Conservation (phyloP, 495 filamentous ascomycete species). For the Ascobolus immersus region DNA sequence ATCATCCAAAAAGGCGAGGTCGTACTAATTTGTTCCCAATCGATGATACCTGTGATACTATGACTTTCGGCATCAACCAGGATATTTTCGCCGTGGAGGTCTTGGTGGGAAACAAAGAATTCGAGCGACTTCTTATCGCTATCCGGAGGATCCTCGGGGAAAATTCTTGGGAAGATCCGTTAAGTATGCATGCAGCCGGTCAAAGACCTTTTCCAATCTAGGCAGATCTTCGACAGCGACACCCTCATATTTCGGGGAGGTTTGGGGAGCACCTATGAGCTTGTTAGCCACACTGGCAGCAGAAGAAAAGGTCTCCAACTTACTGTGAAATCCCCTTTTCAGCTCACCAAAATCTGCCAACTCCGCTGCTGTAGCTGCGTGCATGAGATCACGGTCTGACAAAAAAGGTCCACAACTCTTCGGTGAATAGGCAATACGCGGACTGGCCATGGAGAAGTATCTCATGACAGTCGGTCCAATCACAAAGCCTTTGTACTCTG, state of each 20-base stretch:
- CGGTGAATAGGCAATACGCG: constrained; percentile 10
- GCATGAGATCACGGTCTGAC: constrained; percentile 13
- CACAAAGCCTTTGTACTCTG: constrained; percentile 3
- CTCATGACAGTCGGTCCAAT: constrained; percentile 16
- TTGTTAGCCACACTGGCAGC: no score
- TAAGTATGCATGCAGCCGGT: constrained; percentile 3
- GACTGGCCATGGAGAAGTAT: constrained; percentile 17
- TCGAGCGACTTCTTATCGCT: no score
- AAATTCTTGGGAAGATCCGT: constrained; percentile 10
- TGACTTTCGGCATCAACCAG: constrained; percentile 21
- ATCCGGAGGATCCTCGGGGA: no score
- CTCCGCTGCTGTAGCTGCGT: constrained; percentile 7
- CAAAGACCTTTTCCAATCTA: constrained; percentile 1
- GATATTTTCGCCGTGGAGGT: constrained; percentile 25
- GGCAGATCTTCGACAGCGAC: constrained; percentile 5
- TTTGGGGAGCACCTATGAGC: no score
- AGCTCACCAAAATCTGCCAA: constrained; percentile 5
- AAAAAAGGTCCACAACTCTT: constrained; percentile 13
- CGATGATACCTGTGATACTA: constrained; percentile 22
- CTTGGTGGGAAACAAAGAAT: constrained; percentile 21
- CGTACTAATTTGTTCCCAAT: constrained; percentile 28
- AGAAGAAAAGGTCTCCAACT: no score
- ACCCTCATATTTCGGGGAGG: constrained; percentile 8
- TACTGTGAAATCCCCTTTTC: no score
- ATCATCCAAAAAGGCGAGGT: constrained; percentile 24